These are phyloP conservation scores for Talaromyces atroroseus DNA, from an alignment of 2,329 filamentous ascomycete species.

Conservation along the genomic window DNA sequence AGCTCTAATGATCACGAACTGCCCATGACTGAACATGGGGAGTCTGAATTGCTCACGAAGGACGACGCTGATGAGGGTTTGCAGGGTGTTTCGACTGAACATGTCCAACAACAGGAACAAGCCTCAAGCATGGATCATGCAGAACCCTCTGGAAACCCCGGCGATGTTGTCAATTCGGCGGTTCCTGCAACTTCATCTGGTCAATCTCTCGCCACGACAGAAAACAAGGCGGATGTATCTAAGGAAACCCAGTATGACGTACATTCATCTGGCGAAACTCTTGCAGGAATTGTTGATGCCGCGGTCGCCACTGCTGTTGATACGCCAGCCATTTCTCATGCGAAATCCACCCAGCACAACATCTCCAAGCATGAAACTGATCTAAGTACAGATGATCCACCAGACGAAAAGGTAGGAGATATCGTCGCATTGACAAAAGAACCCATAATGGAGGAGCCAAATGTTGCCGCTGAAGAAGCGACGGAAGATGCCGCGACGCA, in stretches of 20 bases:
- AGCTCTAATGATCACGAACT: conserved; percentile 10
- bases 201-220: neutral
- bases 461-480: conserved; percentile 1
- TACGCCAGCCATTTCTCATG: neutral
- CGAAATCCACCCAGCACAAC: neutral
- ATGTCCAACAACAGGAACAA: neutral
- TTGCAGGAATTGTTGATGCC: conserved; percentile 12
- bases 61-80: neutral
- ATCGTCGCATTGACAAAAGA: neutral
- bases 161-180: conserved; percentile 18
- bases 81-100: neutral
- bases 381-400: neutral
- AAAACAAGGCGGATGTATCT: conserved; percentile 7
- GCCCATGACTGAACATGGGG: conserved; percentile 14
- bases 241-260: neutral
- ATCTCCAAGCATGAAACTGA: neutral
- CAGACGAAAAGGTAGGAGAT: neutral
- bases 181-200: conserved; percentile 17
- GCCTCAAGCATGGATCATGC: neutral
- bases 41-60: conserved; percentile 6
- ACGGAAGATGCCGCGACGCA: conserved; percentile 1
- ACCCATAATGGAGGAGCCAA: conserved; percentile 15
- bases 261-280: neutral
- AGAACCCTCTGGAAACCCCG: neutral
- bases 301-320: conserved; percentile 5